Evolutionary conservation across 768 basidiomycete genomes (phyloP), one percentile per base, ranked within the genome.

Genomic region (Tephrocybe sp.): DNA sequence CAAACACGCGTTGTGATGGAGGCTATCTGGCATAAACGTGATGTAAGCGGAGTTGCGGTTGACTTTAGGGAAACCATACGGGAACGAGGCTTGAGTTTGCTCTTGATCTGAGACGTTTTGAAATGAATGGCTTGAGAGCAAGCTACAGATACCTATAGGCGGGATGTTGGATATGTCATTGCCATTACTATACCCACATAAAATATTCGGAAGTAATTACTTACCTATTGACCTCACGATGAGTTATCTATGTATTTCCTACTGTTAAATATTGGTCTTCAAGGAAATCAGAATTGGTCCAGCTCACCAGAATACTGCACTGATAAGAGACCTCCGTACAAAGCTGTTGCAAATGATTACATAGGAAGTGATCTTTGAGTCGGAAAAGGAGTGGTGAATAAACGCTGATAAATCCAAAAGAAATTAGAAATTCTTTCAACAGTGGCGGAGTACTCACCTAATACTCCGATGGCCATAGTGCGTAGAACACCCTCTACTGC

Each of bases 1-100:
- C 81, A 83, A 52, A 75, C 77, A 13, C 69, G 81, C 32, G 70
- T 78, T 54, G 64, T 84, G 53, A 83, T 89, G 80, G 83, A 88
- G 61, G 73, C 77, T 1, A 73, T 86, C 7, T 88, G 86, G 86
- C 83, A 84, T 52, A 79, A 78, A 52, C 76, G 86, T 34, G 84
- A 86, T 58, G 73, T 73, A 36, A 68, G 73, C 49, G 75, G 78
- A 25, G 73, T 70, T 31, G 65, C 73, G 15, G 74, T 82, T 43
- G 83, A 86, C 65, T 75, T 87, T 71, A 77, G 83, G 30, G 80
- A 86, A 44, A 77, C 78, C 24, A 72, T 82, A 67, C 70, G 68
- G 56, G 80, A 82, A 54, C 68, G 73, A 41, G 69, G 71, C 26
- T 61, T 76, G 47, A 75, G 76, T 53, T 60, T 83, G 46, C 69